Conservation (phyloP, 73 alveolate genomes). For the Durusdinium trenchii region DNA sequence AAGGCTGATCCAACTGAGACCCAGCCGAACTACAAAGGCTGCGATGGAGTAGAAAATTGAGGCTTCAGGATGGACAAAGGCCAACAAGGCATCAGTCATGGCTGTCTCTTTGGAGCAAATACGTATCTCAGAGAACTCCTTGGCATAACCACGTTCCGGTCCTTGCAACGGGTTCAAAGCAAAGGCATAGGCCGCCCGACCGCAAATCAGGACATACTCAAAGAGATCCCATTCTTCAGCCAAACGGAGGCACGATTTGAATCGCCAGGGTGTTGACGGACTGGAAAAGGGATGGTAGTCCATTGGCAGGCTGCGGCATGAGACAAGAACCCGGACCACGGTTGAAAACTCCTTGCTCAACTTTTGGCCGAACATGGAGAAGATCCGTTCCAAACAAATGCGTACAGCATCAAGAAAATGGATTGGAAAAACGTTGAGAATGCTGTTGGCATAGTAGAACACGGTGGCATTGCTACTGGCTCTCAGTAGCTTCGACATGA, state of each 20-base stretch:
- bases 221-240: slow-evolving; percentile 70
- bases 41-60: slow-evolving; percentile 58
- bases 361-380: slow-evolving; percentile 57
- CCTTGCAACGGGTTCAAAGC: slow-evolving; percentile 32
- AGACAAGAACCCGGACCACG: slow-evolving; percentile 36
- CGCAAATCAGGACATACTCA: slow-evolving; percentile 74
- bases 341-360: slow-evolving; percentile 78
- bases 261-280: slow-evolving; percentile 78
- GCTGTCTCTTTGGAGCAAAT: slow-evolving; percentile 19
- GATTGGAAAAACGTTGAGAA: slow-evolving; percentile 78
- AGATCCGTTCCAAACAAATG: slow-evolving; percentile 8
- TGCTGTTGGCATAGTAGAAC: slow-evolving; percentile 46
- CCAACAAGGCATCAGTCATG: background rate
- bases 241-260: slow-evolving; percentile 54
- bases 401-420: slow-evolving; percentile 48
- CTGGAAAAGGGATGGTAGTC: slow-evolving; percentile 58
- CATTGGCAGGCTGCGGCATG: slow-evolving; percentile 79
- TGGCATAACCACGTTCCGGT: slow-evolving; percentile 40
- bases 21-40: slow-evolving; percentile 84
- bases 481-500: slow-evolving; percentile 63
- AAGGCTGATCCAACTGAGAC: slow-evolving; percentile 77
- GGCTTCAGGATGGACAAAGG: slow-evolving; percentile 61
- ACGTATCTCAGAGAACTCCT: slow-evolving; percentile 46
- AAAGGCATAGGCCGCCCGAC: slow-evolving; percentile 84
- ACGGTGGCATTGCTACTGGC: slow-evolving; percentile 59